These are phyloP conservation scores for Breviolum minutum DNA, from an alignment of 73 alveolate genomes.

Conservation along the genomic window DNA sequence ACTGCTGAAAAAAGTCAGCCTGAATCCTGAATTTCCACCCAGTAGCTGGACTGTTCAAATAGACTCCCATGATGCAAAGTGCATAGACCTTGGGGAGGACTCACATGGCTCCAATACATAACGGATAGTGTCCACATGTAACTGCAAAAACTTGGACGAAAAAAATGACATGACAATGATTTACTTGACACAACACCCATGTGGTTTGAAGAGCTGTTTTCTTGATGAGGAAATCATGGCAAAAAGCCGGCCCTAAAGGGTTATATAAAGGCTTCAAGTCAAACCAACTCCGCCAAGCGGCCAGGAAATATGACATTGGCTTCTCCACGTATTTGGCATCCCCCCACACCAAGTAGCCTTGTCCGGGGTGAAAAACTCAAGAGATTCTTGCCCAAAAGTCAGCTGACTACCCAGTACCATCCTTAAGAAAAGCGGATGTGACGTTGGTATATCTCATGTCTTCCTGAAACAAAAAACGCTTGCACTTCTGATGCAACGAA, in stretches of 20 bases:
- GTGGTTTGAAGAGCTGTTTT: too few species aligned
- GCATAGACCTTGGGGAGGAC: slow-evolving; percentile 7
- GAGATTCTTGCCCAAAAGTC: not conserved
- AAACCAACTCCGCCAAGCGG: not conserved
- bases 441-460: not conserved
- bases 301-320: slow-evolving; percentile 1
- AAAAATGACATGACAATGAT: too few species aligned
- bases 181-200: too few species aligned
- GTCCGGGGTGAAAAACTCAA: not conserved
- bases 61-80: slow-evolving; percentile 48
- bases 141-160: too few species aligned
- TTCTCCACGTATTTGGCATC: slow-evolving; percentile 16
- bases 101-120: too few species aligned
- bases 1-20: not conserved
- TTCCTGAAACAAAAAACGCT: not conserved
- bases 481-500: not conserved
- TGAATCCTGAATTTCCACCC: not conserved
- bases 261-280: too few species aligned
- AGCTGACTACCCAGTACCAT: not conserved
- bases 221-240: too few species aligned
- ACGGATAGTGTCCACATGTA: too few species aligned
- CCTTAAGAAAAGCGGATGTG: not conserved
- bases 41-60: slow-evolving; percentile 39
- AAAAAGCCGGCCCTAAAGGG: too few species aligned
- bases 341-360: slow-evolving; percentile 67